phyloP scores from a whole-genome alignment of 345 rosid species.

The Passiflora organensis region DNA sequence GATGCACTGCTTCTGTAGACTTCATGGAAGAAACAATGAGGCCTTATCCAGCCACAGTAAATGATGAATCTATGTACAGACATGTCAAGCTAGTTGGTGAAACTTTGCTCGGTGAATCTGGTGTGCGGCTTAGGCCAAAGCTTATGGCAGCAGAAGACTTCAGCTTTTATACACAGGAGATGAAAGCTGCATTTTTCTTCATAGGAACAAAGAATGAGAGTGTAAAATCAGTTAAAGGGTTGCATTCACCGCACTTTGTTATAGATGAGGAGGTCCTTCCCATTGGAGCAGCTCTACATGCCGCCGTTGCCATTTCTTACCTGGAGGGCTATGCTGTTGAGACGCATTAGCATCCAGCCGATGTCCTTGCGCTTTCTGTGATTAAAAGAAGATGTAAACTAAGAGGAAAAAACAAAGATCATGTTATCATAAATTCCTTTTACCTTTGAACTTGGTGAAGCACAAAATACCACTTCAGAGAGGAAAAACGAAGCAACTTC shows the following conservation, averaged over 20 bases:
- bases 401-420: too few species aligned
- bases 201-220: conserved; percentile 31
- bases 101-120: conserved; percentile 39
- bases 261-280: conserved; percentile 50
- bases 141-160: conserved; percentile 61
- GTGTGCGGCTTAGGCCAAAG: conserved; percentile 25
- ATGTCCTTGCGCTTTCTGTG: background rate
- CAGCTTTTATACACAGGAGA: conserved; percentile 46
- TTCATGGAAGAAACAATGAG: conserved; percentile 38
- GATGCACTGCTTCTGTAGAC: conserved; percentile 40
- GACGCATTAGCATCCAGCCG: conserved; percentile 2
- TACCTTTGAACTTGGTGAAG: too few species aligned
- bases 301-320: conserved; percentile 50
- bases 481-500: too few species aligned
- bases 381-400: background rate
- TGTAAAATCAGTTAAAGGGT: background rate
- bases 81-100: conserved; percentile 40
- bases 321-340: conserved; percentile 19
- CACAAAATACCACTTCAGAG: too few species aligned
- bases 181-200: conserved; percentile 38
- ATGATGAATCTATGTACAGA: conserved; percentile 39
- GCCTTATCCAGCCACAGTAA: conserved; percentile 43
- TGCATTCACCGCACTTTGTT: conserved; percentile 41
- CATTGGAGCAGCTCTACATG: conserved; percentile 55
- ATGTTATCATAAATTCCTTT: too few species aligned